These are phyloP conservation scores for Tremellales sp. DNA, from an alignment of 1,284 basidiomycete genomes.

Conservation along the genomic window DNA sequence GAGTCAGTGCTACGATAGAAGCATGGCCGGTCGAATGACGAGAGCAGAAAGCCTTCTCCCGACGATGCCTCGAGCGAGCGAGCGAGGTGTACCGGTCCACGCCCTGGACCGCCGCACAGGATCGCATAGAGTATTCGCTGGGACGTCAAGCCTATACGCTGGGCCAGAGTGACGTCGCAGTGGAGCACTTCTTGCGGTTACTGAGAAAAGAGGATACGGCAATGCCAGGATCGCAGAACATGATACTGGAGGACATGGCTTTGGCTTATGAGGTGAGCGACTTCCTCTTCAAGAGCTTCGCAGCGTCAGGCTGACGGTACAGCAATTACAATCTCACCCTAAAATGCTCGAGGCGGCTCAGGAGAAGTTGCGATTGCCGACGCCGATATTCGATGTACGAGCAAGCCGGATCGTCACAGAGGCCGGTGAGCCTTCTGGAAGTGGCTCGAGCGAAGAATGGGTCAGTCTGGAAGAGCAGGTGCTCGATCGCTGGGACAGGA, in stretches of 20 bases:
- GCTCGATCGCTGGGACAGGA: conserved; percentile 34
- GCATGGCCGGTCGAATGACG: not conserved
- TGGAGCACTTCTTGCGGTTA: conserved; percentile 50
- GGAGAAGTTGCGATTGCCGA: conserved; percentile 31
- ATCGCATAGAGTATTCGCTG: conserved; percentile 52
- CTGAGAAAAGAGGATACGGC: conserved; percentile 38
- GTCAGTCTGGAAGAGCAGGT: conserved; percentile 27
- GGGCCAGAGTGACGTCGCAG: conserved; percentile 50
- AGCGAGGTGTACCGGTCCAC: conserved; percentile 39
- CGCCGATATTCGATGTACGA: conserved; percentile 36
- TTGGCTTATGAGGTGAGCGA: conserved; percentile 49
- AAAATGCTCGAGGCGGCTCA: conserved; percentile 26
- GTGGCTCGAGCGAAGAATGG: conserved; percentile 18
- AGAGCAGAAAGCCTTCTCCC: conserved; percentile 50
- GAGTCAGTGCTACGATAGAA: conserved; percentile 15
- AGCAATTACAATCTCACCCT: conserved; percentile 38
- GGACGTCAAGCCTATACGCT: conserved; percentile 54
- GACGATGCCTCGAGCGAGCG: conserved; percentile 48
- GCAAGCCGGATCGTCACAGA: conserved; percentile 29
- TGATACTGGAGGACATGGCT: conserved; percentile 50
- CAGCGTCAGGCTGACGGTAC: conserved; percentile 5
- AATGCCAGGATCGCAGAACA: conserved; percentile 39
- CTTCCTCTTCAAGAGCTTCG: not conserved
- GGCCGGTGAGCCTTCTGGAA: conserved; percentile 15
- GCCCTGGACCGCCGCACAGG: conserved; percentile 50